Conservation (phyloP, 2,329 filamentous ascomycete species). For the Fusarium goolgardi region DNA sequence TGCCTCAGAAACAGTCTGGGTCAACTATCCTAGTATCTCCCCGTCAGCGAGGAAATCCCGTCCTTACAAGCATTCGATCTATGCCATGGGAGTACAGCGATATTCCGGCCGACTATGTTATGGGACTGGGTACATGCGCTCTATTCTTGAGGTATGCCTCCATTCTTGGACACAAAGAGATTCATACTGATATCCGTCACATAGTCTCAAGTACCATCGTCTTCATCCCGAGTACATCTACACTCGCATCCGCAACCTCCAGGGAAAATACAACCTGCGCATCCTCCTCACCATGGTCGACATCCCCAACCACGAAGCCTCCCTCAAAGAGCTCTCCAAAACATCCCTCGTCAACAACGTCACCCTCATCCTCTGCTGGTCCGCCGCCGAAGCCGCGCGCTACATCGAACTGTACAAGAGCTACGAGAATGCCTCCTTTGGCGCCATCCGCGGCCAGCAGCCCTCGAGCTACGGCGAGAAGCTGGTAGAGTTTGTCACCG, state of each 20-base stretch:
- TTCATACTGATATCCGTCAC: background rate
- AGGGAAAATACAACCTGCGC: slow-evolving; percentile 87
- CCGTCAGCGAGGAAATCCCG: slow-evolving; percentile 94
- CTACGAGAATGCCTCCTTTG: slow-evolving; percentile 84
- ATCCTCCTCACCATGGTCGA: slow-evolving; percentile 93
- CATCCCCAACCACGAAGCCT: slow-evolving; percentile 92
- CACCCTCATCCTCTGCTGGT: slow-evolving; percentile 94
- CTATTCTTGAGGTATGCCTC: slow-evolving; percentile 76
- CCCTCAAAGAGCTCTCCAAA: slow-evolving; percentile 89
- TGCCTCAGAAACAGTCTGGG: slow-evolving; percentile 72
- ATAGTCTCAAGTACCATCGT: slow-evolving; percentile 91
- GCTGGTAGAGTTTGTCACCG: slow-evolving; percentile 91
- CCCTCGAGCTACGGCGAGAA: slow-evolving; percentile 85
- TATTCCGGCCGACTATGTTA: slow-evolving; percentile 92
- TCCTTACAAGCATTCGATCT: slow-evolving; percentile 83
- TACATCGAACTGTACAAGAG: slow-evolving; percentile 97
- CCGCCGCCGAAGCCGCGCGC: slow-evolving; percentile 88
- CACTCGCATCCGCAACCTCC: slow-evolving; percentile 85
- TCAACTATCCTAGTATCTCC: slow-evolving; percentile 90
- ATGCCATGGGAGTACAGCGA: slow-evolving; percentile 97
- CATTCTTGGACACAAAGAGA: fast-evolving
- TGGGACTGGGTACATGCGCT: slow-evolving; percentile 88
- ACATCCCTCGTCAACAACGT: slow-evolving; percentile 93
- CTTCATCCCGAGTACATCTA: slow-evolving; percentile 99
- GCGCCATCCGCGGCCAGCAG: slow-evolving; percentile 87